These are phyloP conservation scores for Aspergillus hancockii DNA, from an alignment of 495 filamentous ascomycete species.

Conservation along the genomic window DNA sequence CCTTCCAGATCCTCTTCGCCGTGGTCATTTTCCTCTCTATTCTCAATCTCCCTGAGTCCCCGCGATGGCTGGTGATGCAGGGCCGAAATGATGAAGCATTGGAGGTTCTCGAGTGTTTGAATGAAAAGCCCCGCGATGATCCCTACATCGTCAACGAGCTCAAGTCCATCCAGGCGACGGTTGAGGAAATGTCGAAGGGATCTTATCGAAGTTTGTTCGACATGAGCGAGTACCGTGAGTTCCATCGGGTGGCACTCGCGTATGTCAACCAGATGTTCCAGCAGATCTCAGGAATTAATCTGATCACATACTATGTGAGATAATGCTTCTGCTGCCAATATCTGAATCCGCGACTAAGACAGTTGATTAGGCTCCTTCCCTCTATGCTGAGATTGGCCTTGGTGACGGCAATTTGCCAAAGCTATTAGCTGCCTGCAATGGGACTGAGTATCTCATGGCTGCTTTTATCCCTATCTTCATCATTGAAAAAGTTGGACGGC, in stretches of 20 bases:
- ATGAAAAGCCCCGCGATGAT: constrained; percentile 51
- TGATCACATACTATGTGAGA: constrained; percentile 72
- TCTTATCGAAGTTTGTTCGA: constrained; percentile 69
- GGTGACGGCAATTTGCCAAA: constrained; percentile 34
- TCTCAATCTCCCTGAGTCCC: constrained; percentile 65
- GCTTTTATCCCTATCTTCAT: constrained; percentile 72
- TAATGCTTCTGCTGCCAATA: constrained; percentile 59
- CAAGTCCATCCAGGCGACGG: constrained; percentile 71
- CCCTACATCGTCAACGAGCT: constrained; percentile 67
- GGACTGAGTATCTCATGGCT: constrained; percentile 73
- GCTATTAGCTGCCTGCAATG: constrained; percentile 64
- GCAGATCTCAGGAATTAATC: constrained; percentile 73
- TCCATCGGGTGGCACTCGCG: constrained; percentile 69
- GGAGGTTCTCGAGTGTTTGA: constrained; percentile 58
- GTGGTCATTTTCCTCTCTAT: constrained; percentile 59
- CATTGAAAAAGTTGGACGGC: constrained; percentile 67
- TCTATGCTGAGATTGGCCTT: constrained; percentile 47
- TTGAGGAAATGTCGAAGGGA: constrained; percentile 67
- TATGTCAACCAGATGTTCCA: constrained; percentile 81
- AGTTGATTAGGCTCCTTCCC: constrained; percentile 29
- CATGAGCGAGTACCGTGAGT: constrained; percentile 69
- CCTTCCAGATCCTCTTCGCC: constrained; percentile 67
- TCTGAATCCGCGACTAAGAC: constrained; percentile 26
- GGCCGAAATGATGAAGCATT: constrained; percentile 62
- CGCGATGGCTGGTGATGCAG: constrained; percentile 70